Base-by-base conservation (phyloP, 257 asterid genomes). In the Buddleja alternifolia region DNA sequence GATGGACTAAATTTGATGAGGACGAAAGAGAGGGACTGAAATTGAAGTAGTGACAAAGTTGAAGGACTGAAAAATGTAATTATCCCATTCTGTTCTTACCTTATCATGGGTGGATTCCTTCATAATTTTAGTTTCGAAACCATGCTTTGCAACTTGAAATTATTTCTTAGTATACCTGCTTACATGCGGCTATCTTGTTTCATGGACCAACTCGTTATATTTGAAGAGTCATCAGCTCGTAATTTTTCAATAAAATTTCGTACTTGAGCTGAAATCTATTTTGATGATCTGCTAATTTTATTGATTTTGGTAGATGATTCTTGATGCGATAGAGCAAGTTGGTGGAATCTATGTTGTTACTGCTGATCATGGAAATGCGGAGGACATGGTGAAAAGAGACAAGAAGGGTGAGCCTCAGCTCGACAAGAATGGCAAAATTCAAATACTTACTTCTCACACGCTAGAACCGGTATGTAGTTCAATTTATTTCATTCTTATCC, bases 321-420 rank as follows among this genome's bases (percentile, higher is more conserved):
- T 93, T 48, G 99, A 93, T 36, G 96, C 96, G 15, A 78, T 93
- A 4, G 96, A 85, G 85, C 86, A 93, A 83, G 96, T 93, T 37
- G 93, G 99, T 48, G 97, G 99, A 65, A 90, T 93, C 39, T 93
- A 84, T 59, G 81, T 93, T n/a, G 93, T 93, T 10, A 93, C 99
- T 41, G 99, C 99, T 64, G 99, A 93, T 79, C 99, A 93, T 67
- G 99, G 99, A 66, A 93, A 93, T 73, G 97, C 97, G 0, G 99
- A 93, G 82, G 99, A 93, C 77, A 90, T 90, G 99, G 99, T 93
- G 73, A 93, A 93, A 79, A 88, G 99, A 75, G 76, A 93, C 88
- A 93, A 88, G 90, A 93, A 90, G 74, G 99, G 99, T 23, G 94
- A 90, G 67, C 97, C 99, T 19, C 86, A 67, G 63, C 86, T 90